Conservation (phyloP, 2,329 filamentous ascomycete genomes). For the Fusarium torulosum region DNA sequence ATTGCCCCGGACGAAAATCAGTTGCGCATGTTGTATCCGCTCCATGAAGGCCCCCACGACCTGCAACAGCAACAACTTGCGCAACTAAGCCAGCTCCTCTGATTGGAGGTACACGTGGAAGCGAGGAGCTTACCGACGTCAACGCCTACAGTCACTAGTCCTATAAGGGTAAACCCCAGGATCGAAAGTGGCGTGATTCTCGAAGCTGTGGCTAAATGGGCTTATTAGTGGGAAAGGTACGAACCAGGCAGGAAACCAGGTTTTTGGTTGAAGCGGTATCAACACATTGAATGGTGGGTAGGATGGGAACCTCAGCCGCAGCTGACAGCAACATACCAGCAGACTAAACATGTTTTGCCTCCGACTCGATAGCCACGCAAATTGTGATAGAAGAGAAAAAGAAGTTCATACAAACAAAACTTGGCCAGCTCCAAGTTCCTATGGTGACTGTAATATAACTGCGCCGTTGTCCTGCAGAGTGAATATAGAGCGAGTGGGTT, state of each 20-base stretch:
- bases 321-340: too few relatives aligned
- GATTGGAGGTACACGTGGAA: too few relatives aligned
- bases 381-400: too few relatives aligned
- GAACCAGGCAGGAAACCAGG: too few relatives aligned
- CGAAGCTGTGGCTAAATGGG: neutral
- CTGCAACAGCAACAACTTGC: too few relatives aligned
- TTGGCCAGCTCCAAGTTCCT: neutral
- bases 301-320: too few relatives aligned
- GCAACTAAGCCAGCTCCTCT: too few relatives aligned
- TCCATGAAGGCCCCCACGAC: neutral
- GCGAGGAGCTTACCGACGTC: neutral
- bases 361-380: too few relatives aligned
- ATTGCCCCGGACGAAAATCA: constrained; percentile 3
- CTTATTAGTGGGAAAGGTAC: neutral
- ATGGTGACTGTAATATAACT: neutral
- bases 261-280: too few relatives aligned
- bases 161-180: neutral
- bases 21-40: neutral
- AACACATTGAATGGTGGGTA: too few relatives aligned
- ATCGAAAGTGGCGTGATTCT: neutral
- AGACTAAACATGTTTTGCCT: too few relatives aligned
- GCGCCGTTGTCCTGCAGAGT: neutral
- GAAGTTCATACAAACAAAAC: neutral
- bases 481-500: neutral
- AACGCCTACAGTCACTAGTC: neutral